Percentiles rank a stretch among this genome's conserved stretches.
phyloP scores from a whole-genome alignment of 2,329 filamentous ascomycete genomes.

The Claviceps fusiformis region DNA sequence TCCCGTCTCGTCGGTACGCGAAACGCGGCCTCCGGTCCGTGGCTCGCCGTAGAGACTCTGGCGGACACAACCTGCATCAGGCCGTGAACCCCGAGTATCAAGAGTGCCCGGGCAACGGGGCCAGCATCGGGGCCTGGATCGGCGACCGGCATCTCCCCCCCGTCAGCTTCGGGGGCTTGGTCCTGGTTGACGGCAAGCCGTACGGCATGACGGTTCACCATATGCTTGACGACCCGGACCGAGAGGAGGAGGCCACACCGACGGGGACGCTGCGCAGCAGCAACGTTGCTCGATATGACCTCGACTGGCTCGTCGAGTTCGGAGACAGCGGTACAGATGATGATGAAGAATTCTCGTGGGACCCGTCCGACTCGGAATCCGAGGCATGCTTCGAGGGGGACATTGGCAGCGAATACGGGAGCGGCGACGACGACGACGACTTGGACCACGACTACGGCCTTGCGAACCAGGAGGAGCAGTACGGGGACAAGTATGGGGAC shows the following conservation, averaged over 20 bases:
- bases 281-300: conserved; percentile 18
- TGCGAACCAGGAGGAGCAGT: conserved; percentile 33
- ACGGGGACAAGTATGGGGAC: conserved; percentile 39
- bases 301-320: conserved; percentile 30
- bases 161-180: conserved; percentile 78
- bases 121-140: conserved; percentile 84
- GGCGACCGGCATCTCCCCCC: conserved; percentile 76
- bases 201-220: conserved; percentile 97
- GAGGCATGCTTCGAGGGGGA: conserved; percentile 37
- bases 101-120: conserved; percentile 65
- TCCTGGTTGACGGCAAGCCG: conserved; percentile 69
- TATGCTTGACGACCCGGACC: conserved; percentile 66
- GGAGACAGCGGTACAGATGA: conserved; percentile 28
- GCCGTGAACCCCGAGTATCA: conserved; percentile 66
- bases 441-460: too few relatives aligned
- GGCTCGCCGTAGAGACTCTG: conserved; percentile 10
- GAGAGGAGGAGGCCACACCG: conserved; percentile 19
- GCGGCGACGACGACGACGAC: conserved; percentile 14
- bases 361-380: conserved; percentile 49
- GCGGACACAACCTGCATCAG: conserved; percentile 1
- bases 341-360: conserved; percentile 43
- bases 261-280: conserved; percentile 23
- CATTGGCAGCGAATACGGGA: conserved; percentile 37
- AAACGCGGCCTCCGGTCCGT: conserved; percentile 18
- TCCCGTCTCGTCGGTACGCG: conserved; percentile 41